Evolutionary conservation across 106 monocot genomes (phyloP).

Genomic region (Narthecium ossifragum): DNA sequence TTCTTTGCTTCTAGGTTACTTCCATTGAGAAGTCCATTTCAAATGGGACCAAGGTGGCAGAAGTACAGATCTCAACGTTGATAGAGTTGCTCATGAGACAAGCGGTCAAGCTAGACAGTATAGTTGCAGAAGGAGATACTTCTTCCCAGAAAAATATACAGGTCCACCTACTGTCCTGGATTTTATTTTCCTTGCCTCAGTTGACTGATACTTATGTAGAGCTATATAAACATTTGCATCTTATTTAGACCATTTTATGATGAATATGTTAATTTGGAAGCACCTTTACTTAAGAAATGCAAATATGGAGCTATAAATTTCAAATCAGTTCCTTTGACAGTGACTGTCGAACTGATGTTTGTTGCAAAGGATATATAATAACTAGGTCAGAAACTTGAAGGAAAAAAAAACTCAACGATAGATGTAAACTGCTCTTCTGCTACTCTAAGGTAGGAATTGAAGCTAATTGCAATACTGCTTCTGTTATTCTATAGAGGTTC

Average conservation of each 20-base stretch:
- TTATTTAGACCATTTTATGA: neutral
- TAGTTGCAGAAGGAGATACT: conserved; percentile 47
- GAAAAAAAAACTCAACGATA: too few species aligned
- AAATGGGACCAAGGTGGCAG: conserved; percentile 59
- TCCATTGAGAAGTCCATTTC: conserved; percentile 61
- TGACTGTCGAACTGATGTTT: too few species aligned
- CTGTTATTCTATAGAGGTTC: too few species aligned
- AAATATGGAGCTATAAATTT: too few species aligned
- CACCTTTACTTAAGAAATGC: too few species aligned
- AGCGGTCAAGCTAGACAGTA: conserved; percentile 61
- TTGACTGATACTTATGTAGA: neutral
- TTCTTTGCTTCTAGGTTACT: conserved; percentile 35
- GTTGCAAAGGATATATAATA: too few species aligned
- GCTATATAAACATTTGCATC: neutral
- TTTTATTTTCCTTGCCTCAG: too few species aligned
- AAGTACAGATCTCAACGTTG: conserved; percentile 74
- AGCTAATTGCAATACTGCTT: too few species aligned
- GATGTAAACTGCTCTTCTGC: too few species aligned
- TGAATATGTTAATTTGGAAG: neutral
- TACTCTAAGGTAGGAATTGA: too few species aligned
- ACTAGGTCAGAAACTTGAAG: too few species aligned
- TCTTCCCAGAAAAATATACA: conserved; percentile 55
- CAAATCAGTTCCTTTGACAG: too few species aligned
- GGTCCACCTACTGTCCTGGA: conserved; percentile 12
- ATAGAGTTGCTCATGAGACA: conserved; percentile 78